Conservation (phyloP, 2,329 filamentous ascomycete genomes). For the Penicillium oxalicum region DNA sequence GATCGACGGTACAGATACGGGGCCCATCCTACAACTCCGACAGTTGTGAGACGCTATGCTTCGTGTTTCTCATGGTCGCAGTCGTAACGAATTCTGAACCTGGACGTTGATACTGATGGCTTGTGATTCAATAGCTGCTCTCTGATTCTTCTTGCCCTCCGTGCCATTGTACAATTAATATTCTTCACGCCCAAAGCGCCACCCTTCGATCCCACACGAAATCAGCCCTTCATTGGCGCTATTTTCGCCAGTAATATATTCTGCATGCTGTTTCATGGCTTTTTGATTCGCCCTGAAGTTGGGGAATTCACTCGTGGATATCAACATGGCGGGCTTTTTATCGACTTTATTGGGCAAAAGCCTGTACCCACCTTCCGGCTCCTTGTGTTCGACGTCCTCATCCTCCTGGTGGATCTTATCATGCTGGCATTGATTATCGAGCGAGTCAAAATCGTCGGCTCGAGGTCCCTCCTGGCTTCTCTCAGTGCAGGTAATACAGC, state of each 20-base stretch:
- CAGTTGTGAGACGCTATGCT: too few species aligned
- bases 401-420: constrained; percentile 51
- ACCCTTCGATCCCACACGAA: constrained; percentile 46
- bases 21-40: too few species aligned
- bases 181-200: constrained; percentile 55
- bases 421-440: constrained; percentile 52
- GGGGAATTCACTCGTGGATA: constrained; percentile 50
- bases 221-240: constrained; percentile 49
- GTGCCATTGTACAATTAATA: constrained; percentile 51
- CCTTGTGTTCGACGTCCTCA: constrained; percentile 48
- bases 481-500: constrained; percentile 1
- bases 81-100: too few species aligned
- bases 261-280: constrained; percentile 53
- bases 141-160: constrained; percentile 51
- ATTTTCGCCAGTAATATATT: constrained; percentile 51
- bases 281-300: constrained; percentile 48
- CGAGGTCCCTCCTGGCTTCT: constrained; percentile 3
- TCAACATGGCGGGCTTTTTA: constrained; percentile 56
- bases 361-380: constrained; percentile 51
- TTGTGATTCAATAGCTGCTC: constrained; percentile 46
- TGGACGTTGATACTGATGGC: not conserved
- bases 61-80: too few species aligned
- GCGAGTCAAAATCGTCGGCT: constrained; percentile 42
- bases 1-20: not conserved
- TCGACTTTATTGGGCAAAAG: constrained; percentile 60